phyloP scores from a whole-genome alignment of 2,329 filamentous ascomycete species.

The Aaosphaeria arxii region DNA sequence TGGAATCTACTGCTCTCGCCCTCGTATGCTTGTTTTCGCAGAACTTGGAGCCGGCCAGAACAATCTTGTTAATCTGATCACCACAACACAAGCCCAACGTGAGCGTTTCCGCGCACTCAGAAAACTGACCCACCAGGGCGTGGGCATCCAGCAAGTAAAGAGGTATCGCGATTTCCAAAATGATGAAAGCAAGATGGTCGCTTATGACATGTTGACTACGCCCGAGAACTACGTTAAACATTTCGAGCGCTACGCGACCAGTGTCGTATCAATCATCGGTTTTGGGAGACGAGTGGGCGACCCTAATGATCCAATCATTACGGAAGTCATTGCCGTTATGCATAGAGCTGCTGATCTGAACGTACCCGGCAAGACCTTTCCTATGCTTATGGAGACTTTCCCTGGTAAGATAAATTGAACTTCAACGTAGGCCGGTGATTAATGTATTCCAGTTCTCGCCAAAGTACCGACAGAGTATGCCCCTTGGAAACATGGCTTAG shows the following conservation, averaged over 20 bases:
- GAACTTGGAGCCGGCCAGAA: conserved; percentile 33
- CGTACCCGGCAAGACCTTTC: conserved; percentile 49
- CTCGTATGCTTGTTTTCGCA: conserved; percentile 46
- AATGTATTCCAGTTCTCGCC: conserved; percentile 14
- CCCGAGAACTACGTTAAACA: conserved; percentile 50
- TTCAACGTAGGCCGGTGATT: neutral
- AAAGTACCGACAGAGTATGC: conserved; percentile 23
- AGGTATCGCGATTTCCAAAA: conserved; percentile 58
- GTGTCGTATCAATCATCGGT: conserved; percentile 53
- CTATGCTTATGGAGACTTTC: conserved; percentile 55
- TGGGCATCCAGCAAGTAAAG: conserved; percentile 51
- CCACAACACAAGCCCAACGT: conserved; percentile 23
- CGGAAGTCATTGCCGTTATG: conserved; percentile 55
- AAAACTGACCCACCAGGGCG: conserved; percentile 34
- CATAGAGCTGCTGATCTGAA: conserved; percentile 53
- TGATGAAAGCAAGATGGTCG: conserved; percentile 57
- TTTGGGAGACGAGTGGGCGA: conserved; percentile 52
- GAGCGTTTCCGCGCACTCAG: conserved; percentile 30
- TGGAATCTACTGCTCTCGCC: conserved; percentile 51
- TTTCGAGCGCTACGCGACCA: conserved; percentile 52
- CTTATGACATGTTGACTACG: conserved; percentile 44
- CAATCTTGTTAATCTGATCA: conserved; percentile 36
- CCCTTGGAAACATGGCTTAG: conserved; percentile 36
- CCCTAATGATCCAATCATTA: conserved; percentile 54
- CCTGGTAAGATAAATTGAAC: conserved; percentile 21